Evolutionary conservation across 1,284 basidiomycete species (phyloP), one percentile per base, ranked within the genome.

Genomic region (Earliella scabrosa): DNA sequence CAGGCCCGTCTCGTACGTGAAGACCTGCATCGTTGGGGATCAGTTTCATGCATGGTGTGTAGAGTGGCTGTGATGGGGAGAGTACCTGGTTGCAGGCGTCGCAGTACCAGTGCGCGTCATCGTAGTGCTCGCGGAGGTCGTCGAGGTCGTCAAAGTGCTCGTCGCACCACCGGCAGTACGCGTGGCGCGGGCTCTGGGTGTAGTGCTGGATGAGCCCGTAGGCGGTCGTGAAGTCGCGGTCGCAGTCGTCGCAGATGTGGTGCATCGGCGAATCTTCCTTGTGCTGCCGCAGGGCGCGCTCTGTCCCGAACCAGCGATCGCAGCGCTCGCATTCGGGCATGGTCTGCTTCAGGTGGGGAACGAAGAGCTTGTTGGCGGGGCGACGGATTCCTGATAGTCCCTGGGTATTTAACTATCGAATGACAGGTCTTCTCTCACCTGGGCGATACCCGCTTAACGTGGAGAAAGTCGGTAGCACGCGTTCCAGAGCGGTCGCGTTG

Each of bases 241-340:
- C 50, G 63, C 77, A 79, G 5, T 67, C 54, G 18, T 67, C 36
- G 63, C 78, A 81, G 31, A 71, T 57, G 45, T 70, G 46, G 44
- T 77, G 75, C 3, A 27, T 44, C 18, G 45, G 16, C 3, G 73
- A 75, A 52, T 68, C 53, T 6, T 59, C 48, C 53, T 61, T 45
- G 58, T 74, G 71, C 47, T 73, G 71, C 40, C 40, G 27, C 2
- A 66, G 47, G 2, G 61, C 60, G 16, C 45, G 47, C 2, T 65
- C 49, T 34, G 46, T 56, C 14, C 10, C 23, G 46, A 62, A 64
- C 26, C 32, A 54, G n/a, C 60, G 53, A 2, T 45, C 40, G 32
- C 60, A 62, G 23, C 58, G 57, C 5, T 56, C 50, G 51, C 60
- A 62, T 32, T 52, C 56, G 5, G 55, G 39, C 61, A 63, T 62